Percentiles rank a stretch among this genome's conserved stretches.
Evolutionary conservation across 2,329 filamentous ascomycete species (phyloP).

Genomic region (Ceratocystiopsis sp.): DNA sequence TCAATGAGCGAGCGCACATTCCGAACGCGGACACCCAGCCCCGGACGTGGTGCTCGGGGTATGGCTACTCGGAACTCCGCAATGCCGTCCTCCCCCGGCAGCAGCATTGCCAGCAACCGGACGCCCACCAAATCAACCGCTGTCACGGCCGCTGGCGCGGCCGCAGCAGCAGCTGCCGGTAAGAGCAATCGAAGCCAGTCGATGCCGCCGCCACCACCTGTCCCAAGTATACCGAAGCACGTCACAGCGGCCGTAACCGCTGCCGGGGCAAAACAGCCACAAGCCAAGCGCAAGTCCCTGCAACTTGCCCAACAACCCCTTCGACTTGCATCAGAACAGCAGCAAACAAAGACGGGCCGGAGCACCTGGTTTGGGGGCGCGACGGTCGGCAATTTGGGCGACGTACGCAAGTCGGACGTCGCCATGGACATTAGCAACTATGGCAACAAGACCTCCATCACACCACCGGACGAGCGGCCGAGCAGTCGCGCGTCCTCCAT

Average conservation of each 20-base stretch:
- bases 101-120: not conserved
- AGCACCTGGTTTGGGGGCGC: slow-evolving; percentile 34
- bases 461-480: slow-evolving; percentile 16
- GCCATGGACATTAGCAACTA: slow-evolving; percentile 15
- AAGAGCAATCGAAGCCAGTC: slow-evolving; percentile 17
- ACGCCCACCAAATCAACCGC: not conserved
- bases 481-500: slow-evolving; percentile 33
- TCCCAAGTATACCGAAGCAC: slow-evolving; percentile 52
- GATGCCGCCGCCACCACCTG: slow-evolving; percentile 39
- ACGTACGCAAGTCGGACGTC: slow-evolving; percentile 27
- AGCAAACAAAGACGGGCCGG: slow-evolving; percentile 11
- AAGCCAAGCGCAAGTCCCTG: not conserved
- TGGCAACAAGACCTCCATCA: not conserved
- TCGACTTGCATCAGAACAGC: slow-evolving; percentile 35
- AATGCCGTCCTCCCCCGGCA: not conserved
- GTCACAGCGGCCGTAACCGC: slow-evolving; percentile 7
- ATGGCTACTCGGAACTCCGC: slow-evolving; percentile 18
- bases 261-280: not conserved
- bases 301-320: slow-evolving; percentile 20
- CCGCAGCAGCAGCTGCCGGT: slow-evolving; percentile 1
- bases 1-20: slow-evolving; percentile 88
- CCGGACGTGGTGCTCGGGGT: slow-evolving; percentile 9
- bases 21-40: slow-evolving; percentile 61
- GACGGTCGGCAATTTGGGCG: slow-evolving; percentile 23
- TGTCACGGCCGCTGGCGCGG: slow-evolving; percentile 2